Evolutionary conservation across 805 yeast species (phyloP).

Genomic region (Teunomyces stri): DNA sequence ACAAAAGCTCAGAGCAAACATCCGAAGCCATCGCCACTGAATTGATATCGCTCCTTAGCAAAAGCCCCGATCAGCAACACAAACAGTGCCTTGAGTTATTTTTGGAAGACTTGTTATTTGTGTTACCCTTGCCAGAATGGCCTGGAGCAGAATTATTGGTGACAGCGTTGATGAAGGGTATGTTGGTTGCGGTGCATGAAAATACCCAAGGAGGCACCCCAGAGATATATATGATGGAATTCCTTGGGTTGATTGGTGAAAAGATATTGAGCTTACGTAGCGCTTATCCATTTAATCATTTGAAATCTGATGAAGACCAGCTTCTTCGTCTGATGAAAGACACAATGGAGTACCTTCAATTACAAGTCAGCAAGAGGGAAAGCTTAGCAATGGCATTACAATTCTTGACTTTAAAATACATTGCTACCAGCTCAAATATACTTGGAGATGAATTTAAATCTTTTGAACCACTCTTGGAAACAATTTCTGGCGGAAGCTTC

Average conservation of each 20-base stretch:
- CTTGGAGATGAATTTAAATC: slow-evolving; percentile 1
- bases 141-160: slow-evolving; percentile 55
- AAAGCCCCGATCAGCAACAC: slow-evolving; percentile 24
- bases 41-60: slow-evolving; percentile 15
- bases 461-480: background rate
- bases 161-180: slow-evolving; percentile 40
- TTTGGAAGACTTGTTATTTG: slow-evolving; percentile 51
- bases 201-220: slow-evolving; percentile 27
- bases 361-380: slow-evolving; percentile 10
- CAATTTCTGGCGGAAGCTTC: background rate
- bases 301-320: slow-evolving; percentile 7
- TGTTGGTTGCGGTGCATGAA: slow-evolving; percentile 40
- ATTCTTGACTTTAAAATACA: slow-evolving; percentile 14
- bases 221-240: slow-evolving; percentile 55
- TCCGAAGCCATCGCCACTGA: slow-evolving; percentile 28
- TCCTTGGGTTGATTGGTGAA: slow-evolving; percentile 60
- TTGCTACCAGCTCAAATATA: background rate
- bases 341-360: slow-evolving; percentile 14
- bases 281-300: slow-evolving; percentile 9
- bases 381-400: slow-evolving; percentile 9
- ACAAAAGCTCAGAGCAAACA: slow-evolving; percentile 9
- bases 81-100: slow-evolving; percentile 49
- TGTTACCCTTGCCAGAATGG: slow-evolving; percentile 60
- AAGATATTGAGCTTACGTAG: slow-evolving; percentile 39
- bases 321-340: slow-evolving; percentile 7